Percentiles rank a stretch among this genome's conserved stretches.
Evolutionary conservation across 2,329 filamentous ascomycete species (phyloP).

Genomic region (Harringtonia aguacate): DNA sequence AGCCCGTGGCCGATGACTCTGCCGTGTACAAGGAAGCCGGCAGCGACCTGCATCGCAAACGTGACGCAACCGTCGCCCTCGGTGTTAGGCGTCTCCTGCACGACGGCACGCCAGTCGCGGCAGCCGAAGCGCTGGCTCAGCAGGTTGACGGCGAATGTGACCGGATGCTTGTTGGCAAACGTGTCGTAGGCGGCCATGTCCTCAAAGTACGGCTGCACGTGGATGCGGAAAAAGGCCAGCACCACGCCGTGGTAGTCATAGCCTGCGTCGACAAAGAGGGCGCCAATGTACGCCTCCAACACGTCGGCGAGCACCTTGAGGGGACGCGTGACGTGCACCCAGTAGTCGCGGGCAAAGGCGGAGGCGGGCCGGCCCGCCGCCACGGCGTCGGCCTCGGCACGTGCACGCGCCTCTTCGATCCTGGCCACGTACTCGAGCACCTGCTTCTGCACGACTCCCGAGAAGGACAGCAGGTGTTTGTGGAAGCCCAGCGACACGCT

Average conservation of each 20-base stretch:
- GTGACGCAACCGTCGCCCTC: constrained; percentile 17
- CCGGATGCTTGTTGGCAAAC: constrained; percentile 78
- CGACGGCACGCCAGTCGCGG: constrained; percentile 41
- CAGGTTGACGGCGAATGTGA: constrained; percentile 57
- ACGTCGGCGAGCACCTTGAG: constrained; percentile 76
- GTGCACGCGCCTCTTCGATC: constrained; percentile 31
- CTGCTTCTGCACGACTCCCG: constrained; percentile 28
- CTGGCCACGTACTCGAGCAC: constrained; percentile 46
- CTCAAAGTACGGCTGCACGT: constrained; percentile 68
- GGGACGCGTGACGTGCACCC: constrained; percentile 51
- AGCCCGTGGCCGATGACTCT: constrained; percentile 50
- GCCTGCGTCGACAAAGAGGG: constrained; percentile 79
- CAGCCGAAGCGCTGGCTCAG: constrained; percentile 59
- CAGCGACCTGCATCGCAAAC: constrained; percentile 39
- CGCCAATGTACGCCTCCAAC: constrained; percentile 80
- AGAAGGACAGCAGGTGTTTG: constrained; percentile 53
- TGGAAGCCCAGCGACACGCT: constrained; percentile 72
- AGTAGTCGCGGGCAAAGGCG: constrained; percentile 52
- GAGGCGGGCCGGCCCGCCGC: constrained; percentile 21
- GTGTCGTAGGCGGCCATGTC: constrained; percentile 83
- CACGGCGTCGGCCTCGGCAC: constrained; percentile 23
- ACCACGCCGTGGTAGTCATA: constrained; percentile 73
- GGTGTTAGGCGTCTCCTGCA: constrained; percentile 34
- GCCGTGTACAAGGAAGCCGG: constrained; percentile 68
- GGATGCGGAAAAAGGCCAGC: constrained; percentile 62